Evolutionary conservation across 257 asterid genomes (phyloP).

Genomic region (Nyctanthes arbortristis): DNA sequence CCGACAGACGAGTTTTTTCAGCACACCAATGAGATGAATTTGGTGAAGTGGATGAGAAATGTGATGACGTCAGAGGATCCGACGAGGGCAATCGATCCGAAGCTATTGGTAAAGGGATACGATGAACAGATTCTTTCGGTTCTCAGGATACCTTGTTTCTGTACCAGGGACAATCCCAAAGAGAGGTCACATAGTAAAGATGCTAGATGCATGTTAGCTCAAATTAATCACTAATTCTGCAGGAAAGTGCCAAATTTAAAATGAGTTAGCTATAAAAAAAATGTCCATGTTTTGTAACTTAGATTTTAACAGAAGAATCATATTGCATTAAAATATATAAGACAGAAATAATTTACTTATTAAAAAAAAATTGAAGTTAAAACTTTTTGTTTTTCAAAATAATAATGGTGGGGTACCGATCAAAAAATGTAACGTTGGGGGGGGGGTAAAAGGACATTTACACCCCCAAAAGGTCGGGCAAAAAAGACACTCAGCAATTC

Average conservation of each 20-base stretch:
- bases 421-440: too few species aligned
- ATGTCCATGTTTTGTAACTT: too few species aligned
- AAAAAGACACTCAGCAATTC: too few species aligned
- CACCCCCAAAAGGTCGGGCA: too few species aligned
- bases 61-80: conserved; percentile 50
- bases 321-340: too few species aligned
- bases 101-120: conserved; percentile 38
- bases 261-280: too few species aligned
- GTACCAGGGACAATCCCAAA: conserved; percentile 44
- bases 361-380: too few species aligned
- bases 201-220: conserved; percentile 42
- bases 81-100: conserved; percentile 40
- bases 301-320: too few species aligned
- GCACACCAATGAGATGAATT: conserved; percentile 32
- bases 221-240: conserved; percentile 28
- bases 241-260: neutral
- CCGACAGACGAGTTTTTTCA: conserved; percentile 48
- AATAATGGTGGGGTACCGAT: too few species aligned
- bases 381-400: too few species aligned
- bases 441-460: too few species aligned
- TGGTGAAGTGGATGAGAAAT: conserved; percentile 57
- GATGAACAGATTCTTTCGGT: conserved; percentile 54
- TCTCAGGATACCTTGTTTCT: conserved; percentile 52
- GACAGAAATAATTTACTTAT: too few species aligned
- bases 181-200: conserved; percentile 53